Evolutionary conservation across 2,329 filamentous ascomycete genomes (phyloP).

Genomic region (Sporothrix brasiliensis): DNA sequence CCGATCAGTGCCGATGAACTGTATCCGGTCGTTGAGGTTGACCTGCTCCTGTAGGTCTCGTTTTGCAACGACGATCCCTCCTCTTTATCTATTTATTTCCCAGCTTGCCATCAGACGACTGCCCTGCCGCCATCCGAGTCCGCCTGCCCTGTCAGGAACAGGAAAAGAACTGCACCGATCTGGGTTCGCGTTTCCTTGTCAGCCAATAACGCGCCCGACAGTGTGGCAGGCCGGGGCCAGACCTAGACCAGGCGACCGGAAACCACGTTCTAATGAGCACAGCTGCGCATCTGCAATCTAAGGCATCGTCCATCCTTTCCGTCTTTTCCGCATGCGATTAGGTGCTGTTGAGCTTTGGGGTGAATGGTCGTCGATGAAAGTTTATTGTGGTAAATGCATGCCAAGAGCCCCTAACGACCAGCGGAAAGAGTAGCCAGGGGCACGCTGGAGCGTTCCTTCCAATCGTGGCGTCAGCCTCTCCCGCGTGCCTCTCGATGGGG

Average conservation of each 20-base stretch:
- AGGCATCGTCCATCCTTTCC: neutral
- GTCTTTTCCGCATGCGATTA: constrained; percentile 5
- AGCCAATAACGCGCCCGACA: constrained; percentile 10
- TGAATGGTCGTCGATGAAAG: no score
- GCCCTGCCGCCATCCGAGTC: constrained; percentile 6
- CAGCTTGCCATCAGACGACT: neutral
- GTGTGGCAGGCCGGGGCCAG: neutral
- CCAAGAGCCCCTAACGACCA: constrained; percentile 19
- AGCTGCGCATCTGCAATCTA: constrained; percentile 3
- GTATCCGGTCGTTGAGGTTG: neutral
- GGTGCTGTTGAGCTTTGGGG: neutral
- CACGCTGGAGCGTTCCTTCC: constrained; percentile 20
- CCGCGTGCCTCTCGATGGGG: constrained; percentile 19
- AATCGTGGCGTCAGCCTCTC: constrained; percentile 30
- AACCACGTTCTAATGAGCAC: neutral
- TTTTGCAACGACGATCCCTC: neutral
- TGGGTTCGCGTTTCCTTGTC: constrained; percentile 3
- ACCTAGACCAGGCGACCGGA: neutral
- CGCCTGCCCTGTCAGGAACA: neutral
- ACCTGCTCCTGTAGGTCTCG: neutral
- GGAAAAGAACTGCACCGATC: neutral
- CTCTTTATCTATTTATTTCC: constrained; percentile 16
- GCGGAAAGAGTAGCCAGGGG: constrained; percentile 15
- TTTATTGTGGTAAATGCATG: constrained; percentile 24
- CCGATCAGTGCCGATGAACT: neutral